Evolutionary conservation across 2,329 filamentous ascomycete species (phyloP).

Genomic region (Zarea fungicola): DNA sequence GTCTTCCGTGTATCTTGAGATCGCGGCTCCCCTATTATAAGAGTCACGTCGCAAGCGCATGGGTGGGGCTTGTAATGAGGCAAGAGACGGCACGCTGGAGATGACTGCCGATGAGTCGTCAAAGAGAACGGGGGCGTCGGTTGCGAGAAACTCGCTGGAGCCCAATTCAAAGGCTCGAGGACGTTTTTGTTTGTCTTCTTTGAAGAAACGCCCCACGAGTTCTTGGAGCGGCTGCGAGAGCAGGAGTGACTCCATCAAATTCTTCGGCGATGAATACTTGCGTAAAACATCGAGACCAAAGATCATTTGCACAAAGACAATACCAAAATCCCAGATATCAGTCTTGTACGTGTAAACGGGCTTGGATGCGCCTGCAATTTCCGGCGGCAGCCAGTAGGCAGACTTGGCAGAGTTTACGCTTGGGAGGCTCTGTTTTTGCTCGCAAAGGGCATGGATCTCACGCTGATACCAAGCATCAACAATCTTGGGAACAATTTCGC

Average conservation of each 20-base stretch:
- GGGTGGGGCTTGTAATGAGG: conserved; percentile 38
- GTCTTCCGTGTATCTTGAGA: conserved; percentile 79
- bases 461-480: conserved; percentile 68
- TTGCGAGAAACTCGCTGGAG: conserved; percentile 61
- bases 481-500: conserved; percentile 67
- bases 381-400: conserved; percentile 77
- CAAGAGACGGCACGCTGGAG: conserved; percentile 37
- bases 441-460: conserved; percentile 57
- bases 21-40: conserved; percentile 41
- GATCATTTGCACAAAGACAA: conserved; percentile 89
- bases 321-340: conserved; percentile 92
- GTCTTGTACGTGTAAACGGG: conserved; percentile 69
- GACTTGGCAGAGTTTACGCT: conserved; percentile 61
- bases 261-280: conserved; percentile 73
- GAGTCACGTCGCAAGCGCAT: conserved; percentile 58
- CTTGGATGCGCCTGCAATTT: conserved; percentile 59
- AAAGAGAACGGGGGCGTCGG: conserved; percentile 54
- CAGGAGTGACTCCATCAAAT: conserved; percentile 63
- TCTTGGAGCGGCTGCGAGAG: conserved; percentile 74
- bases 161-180: conserved; percentile 72
- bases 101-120: conserved; percentile 38
- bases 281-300: conserved; percentile 75
- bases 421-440: conserved; percentile 46
- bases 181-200: conserved; percentile 74
- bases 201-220: conserved; percentile 79